phyloP scores from a whole-genome alignment of 2,329 filamentous ascomycete genomes.

The Fusarium sp. region DNA sequence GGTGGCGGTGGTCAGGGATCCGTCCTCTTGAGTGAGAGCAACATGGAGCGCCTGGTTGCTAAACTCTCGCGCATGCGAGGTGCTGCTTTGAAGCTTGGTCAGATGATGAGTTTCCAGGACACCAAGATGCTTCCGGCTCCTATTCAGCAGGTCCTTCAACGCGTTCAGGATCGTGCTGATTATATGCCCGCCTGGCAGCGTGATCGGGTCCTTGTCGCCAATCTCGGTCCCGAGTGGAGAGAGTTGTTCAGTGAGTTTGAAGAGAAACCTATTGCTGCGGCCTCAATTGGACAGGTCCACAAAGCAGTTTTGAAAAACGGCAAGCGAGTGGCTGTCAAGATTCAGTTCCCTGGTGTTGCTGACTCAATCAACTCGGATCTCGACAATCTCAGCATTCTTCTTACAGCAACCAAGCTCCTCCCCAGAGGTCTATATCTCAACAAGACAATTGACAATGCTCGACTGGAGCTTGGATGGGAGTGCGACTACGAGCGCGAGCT shows the following conservation, averaged over 20 bases:
- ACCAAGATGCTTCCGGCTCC: slow-evolving; percentile 90
- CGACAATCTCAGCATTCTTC: slow-evolving; percentile 89
- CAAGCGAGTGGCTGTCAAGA: slow-evolving; percentile 88
- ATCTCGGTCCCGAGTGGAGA: slow-evolving; percentile 87
- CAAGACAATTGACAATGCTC: slow-evolving; percentile 96
- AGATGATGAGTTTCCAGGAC: slow-evolving; percentile 99
- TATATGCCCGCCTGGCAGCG: slow-evolving; percentile 98
- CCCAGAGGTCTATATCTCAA: slow-evolving; percentile 94
- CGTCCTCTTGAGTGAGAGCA: slow-evolving; percentile 85
- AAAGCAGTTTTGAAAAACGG: slow-evolving; percentile 81
- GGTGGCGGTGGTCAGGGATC: slow-evolving; percentile 77
- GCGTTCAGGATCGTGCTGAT: slow-evolving; percentile 95
- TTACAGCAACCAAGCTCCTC: slow-evolving; percentile 89
- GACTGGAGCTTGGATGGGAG: slow-evolving; percentile 93
- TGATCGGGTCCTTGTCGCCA: slow-evolving; percentile 81
- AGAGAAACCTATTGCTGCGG: slow-evolving; percentile 91
- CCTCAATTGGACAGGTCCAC: slow-evolving; percentile 97
- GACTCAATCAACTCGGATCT: slow-evolving; percentile 97
- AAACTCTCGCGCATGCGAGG: slow-evolving; percentile 97
- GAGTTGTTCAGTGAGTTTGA: slow-evolving; percentile 86
- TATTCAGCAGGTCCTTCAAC: slow-evolving; percentile 89
- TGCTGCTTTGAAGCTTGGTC: slow-evolving; percentile 94
- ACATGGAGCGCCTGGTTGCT: slow-evolving; percentile 92
- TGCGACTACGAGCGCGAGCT: slow-evolving; percentile 95
- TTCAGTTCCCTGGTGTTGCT: slow-evolving; percentile 96